phyloP scores from a whole-genome alignment of 2,329 filamentous ascomycete species.

The Fusarium sp. region DNA sequence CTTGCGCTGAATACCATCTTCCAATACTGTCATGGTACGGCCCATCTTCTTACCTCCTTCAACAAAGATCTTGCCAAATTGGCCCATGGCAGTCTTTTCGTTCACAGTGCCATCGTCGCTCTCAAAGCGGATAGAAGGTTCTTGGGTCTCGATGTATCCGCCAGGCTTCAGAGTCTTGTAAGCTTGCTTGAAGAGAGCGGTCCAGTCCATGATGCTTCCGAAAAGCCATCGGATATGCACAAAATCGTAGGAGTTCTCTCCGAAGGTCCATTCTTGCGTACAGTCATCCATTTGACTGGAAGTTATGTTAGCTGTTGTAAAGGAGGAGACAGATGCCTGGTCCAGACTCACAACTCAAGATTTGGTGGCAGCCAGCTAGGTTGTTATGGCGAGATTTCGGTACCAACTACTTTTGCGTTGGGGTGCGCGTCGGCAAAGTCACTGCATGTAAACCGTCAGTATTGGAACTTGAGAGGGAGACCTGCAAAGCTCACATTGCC shows the following conservation, averaged over 20 bases:
- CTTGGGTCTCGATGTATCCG: constrained; percentile 8
- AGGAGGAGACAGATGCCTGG: background rate
- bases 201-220: constrained; percentile 4
- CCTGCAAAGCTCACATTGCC: constrained; percentile 3
- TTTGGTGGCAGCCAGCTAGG: constrained; percentile 5
- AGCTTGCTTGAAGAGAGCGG: background rate
- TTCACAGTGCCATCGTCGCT: constrained; percentile 10
- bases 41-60: constrained; percentile 14
- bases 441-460: background rate
- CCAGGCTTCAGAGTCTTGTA: constrained; percentile 10
- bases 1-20: constrained; percentile 1
- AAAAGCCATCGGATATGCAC: constrained; percentile 8
- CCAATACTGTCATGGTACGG: background rate
- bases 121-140: constrained; percentile 2
- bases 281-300: constrained; percentile 14
- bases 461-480: background rate
- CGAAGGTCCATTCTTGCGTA: constrained; percentile 9
- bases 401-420: background rate
- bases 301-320: background rate
- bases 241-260: background rate
- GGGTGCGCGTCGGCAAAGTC: background rate
- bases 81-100: constrained; percentile 10
- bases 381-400: constrained; percentile 1
- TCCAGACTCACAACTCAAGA: constrained; percentile 1
- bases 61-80: constrained; percentile 10